Conservation (phyloP, 345 rosid species). For the Melastoma malabathricum region DNA sequence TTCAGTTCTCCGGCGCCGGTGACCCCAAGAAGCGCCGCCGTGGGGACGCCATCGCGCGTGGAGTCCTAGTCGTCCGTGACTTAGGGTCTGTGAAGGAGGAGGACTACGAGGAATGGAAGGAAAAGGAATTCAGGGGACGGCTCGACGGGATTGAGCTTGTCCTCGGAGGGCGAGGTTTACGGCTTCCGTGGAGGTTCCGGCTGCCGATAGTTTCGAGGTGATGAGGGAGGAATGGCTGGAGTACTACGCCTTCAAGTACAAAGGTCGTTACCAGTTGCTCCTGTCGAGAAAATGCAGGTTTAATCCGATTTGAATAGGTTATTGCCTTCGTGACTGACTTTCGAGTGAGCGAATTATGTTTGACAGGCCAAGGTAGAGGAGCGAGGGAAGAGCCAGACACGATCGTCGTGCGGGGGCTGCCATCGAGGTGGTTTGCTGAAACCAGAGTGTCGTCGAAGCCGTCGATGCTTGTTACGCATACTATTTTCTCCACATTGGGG, state of each 20-base stretch:
- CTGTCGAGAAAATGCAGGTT: too few relatives aligned
- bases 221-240: conserved; percentile 82
- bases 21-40: conserved; percentile 88
- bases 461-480: conserved; percentile 80
- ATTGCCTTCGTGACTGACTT: neutral
- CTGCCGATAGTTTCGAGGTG: conserved; percentile 52
- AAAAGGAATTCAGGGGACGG: conserved; percentile 35
- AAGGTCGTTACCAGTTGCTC: too few relatives aligned
- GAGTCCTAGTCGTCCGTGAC: conserved; percentile 57
- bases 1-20: conserved; percentile 41
- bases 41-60: conserved; percentile 70
- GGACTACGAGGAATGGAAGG: conserved; percentile 80
- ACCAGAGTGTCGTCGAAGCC: conserved; percentile 91
- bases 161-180: conserved; percentile 65
- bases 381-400: conserved; percentile 68
- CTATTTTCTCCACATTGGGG: conserved; percentile 73
- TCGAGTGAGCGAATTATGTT: neutral
- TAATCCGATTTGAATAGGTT: conserved; percentile 19
- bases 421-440: conserved; percentile 94
- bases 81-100: conserved; percentile 65
- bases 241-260: conserved; percentile 28
- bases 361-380: conserved; percentile 47
- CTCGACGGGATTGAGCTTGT: conserved; percentile 83
- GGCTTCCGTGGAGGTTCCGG: conserved; percentile 41
- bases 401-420: conserved; percentile 55